Percentiles rank a stretch among this genome's conserved stretches.
These are phyloP conservation scores for Citrullus amarus DNA, from an alignment of 306 rosid species.

Conservation along the genomic window DNA sequence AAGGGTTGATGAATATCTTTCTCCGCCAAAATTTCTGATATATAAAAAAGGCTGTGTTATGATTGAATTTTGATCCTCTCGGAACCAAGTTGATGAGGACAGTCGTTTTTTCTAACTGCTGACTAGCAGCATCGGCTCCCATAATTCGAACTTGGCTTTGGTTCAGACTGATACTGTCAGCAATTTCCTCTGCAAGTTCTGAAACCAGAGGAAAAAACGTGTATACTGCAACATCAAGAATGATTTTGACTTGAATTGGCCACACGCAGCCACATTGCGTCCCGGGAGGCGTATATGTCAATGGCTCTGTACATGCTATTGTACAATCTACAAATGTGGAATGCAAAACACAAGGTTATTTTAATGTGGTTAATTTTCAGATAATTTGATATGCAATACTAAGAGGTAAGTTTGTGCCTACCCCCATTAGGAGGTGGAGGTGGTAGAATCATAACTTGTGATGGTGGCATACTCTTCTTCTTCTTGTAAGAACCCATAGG, in stretches of 20 bases:
- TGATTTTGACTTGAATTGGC: slow-evolving; percentile 79
- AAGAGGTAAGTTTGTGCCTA: slow-evolving; percentile 18
- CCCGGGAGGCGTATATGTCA: slow-evolving; percentile 73
- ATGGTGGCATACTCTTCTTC: slow-evolving; percentile 47
- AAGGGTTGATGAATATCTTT: slow-evolving; percentile 44
- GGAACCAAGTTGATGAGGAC: slow-evolving; percentile 79
- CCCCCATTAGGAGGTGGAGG: slow-evolving; percentile 93
- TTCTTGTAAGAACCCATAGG: slow-evolving; percentile 51
- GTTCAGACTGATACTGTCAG: slow-evolving; percentile 53
- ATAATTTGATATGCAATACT: neutral
- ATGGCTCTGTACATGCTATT: slow-evolving; percentile 68
- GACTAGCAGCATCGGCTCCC: slow-evolving; percentile 80
- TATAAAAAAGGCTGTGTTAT: slow-evolving; percentile 40
- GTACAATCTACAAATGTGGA: slow-evolving; percentile 54
- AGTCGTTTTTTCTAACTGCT: slow-evolving; percentile 60
- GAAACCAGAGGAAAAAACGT: slow-evolving; percentile 65
- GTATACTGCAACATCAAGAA: slow-evolving; percentile 48
- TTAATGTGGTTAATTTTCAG: neutral
- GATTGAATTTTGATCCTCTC: slow-evolving; percentile 45
- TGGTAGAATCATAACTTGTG: slow-evolving; percentile 50
- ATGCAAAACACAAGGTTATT: neutral
- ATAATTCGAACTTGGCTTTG: slow-evolving; percentile 79
- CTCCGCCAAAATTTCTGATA: slow-evolving; percentile 64
- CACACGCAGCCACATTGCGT: slow-evolving; percentile 75
- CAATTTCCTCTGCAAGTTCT: slow-evolving; percentile 66